Evolutionary conservation across 768 basidiomycete species (phyloP), one percentile per base, ranked within the genome.

Genomic region (Tylopilus vinaceipallidus): DNA sequence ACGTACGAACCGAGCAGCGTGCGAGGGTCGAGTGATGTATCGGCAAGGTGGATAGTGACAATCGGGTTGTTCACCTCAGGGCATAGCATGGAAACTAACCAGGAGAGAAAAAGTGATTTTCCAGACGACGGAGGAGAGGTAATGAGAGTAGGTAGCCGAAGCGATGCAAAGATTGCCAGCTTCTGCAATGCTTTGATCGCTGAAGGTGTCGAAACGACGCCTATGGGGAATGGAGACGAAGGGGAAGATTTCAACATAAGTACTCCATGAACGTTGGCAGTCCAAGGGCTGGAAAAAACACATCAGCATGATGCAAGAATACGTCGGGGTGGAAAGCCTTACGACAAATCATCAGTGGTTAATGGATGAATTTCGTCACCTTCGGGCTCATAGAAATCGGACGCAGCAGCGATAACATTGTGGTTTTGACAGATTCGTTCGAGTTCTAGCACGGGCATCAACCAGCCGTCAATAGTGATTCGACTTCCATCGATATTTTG

Each of bases 21-120:
- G 20, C 95, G 88, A 26, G 95, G 87, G 62, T 99, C 95, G 38
- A 99, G 77, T 2, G 95, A 95, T 1, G 94, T 95, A 59, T 98
- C 97, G 6, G 93, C 91, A 22, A 98, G 82, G 59, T 95, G 89
- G 50, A 99, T 84, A 1, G 81, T 84, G 27, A 98, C 78, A 35
- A 97, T 78, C 38, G 91, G 84, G 51, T 86, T 84, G 45, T 70
- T 74, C 7, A 70, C 61, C 17, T 71, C 72, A 0, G 91, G 85
- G 61, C 83, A 75, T 11, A 98, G 66, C 10, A 75, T 59, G 10
- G 75, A 71, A 10, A 91, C 86, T 26, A 98, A 82, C 57, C 97
- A 82, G 13, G 82, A 76, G 22, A 98, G 70, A 13, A 93, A 68
- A 6, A 92, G 75, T 0, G 86, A 82, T 64, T 98, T 98, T 42